Base-by-base conservation (phyloP, 2,329 filamentous ascomycete genomes). In the Nannizziopsis barbatae region DNA sequence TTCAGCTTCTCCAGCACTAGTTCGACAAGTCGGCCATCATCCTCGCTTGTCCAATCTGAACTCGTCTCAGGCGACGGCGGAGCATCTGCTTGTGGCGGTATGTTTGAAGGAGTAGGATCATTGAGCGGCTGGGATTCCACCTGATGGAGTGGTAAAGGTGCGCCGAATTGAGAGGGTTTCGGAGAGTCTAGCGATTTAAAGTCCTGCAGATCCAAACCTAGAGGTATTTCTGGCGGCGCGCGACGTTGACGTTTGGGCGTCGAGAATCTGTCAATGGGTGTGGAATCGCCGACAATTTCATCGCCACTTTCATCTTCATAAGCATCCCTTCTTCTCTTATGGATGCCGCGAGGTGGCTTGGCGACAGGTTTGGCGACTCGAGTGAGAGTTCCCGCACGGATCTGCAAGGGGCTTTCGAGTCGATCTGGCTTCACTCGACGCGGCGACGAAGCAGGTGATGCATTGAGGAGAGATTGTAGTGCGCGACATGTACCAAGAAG, bases 171-270 rank as follows among this genome's bases (percentile, higher is more conserved):
- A 37, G 17, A 22, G 36, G 49, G 40, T 17, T 32, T 33, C 37
- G 54, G 54, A 22, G 52, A 52, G 36, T 65, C 58, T 8, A 71
- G 60, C 3, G 67, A 64, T 49, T 67, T 65, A 51, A 72, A 73
- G 51, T 72, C 70, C 14, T 65, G 60, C 10, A 59, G 61, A 7
- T 63, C 62, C 7, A 73, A 58, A 14, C 71, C 70, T 3, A 71
- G 57, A 0, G 71, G 71, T 31, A 73, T 56, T n/a, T 70, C 59
- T 32, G 65, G 63, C 1, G 71, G 70, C 9, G 63, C 56, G 18
- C 65, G 61, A 14, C 69, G 62, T 35, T 57, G 63, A 52, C 70
- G 65, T 55, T 73, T 73, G 3, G 71, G 71, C 9, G 71, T 73
- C 3, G 65, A 65, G 49, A 64, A 62, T 33, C 56, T 59, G 40